Conservation (phyloP, 345 rosid genomes). For the Nephelium lappaceum region DNA sequence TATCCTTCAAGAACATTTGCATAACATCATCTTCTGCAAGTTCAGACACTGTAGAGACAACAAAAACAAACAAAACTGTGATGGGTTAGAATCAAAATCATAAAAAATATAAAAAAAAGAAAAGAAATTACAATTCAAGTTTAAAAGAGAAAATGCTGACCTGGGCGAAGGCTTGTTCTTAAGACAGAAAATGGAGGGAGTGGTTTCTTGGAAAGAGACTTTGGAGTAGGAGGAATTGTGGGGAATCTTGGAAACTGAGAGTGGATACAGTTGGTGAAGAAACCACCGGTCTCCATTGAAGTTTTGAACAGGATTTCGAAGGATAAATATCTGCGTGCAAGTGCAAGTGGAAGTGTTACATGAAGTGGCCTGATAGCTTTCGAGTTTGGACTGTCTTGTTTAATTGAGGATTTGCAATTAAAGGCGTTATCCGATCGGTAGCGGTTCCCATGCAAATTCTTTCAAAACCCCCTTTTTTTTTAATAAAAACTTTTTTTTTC, state of each 20-base stretch:
- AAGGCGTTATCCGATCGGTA: conserved; percentile 9
- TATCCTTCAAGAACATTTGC: conserved; percentile 72
- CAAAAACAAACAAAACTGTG: background rate
- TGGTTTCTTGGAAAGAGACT: conserved; percentile 26
- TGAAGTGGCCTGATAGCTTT: background rate
- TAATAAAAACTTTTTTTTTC: no score
- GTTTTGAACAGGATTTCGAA: background rate
- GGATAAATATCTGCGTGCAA: background rate
- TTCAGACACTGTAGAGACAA: conserved; percentile 44
- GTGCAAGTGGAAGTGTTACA: background rate
- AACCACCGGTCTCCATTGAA: conserved; percentile 56
- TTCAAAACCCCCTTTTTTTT: background rate
- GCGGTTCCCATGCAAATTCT: background rate
- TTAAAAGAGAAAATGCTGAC: conserved; percentile 30
- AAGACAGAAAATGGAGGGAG: conserved; percentile 32
- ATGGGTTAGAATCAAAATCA: conserved; percentile 1
- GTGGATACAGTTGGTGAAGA: conserved; percentile 38
- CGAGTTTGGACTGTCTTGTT: background rate
- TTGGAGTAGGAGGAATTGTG: conserved; percentile 35
- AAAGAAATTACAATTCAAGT: background rate
- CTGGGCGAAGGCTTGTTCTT: conserved; percentile 54
- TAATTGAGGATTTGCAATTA: background rate
- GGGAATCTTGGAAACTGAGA: conserved; percentile 27
- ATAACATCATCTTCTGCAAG: conserved; percentile 70
- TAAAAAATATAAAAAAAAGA: background rate